Conservation (phyloP, 257 asterid genomes). For the Przewalskia tangutica region DNA sequence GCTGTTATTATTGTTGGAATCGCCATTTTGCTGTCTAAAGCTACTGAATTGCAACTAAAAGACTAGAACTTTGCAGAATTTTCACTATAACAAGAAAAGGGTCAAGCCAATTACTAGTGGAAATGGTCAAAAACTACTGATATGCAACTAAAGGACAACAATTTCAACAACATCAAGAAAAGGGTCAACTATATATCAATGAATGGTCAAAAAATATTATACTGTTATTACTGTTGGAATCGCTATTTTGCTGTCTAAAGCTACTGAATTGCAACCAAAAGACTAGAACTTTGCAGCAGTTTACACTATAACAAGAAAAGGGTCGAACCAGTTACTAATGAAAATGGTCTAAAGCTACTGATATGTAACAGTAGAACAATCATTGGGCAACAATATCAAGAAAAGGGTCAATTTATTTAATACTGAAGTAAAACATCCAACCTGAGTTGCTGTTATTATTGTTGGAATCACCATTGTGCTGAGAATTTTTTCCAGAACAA, state of each 20-base stretch:
- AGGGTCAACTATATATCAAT: too few relatives aligned
- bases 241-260: too few relatives aligned
- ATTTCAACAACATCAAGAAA: too few relatives aligned
- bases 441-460: neutral
- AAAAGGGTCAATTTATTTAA: neutral
- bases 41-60: neutral
- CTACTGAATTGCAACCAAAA: too few relatives aligned
- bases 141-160: too few relatives aligned
- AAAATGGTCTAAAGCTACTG: neutral
- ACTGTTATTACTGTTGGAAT: neutral
- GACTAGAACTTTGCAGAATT: neutral
- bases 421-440: neutral
- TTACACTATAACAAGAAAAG: neutral
- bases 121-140: too few relatives aligned
- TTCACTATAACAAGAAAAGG: too few relatives aligned
- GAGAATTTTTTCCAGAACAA: slow-evolving; percentile 15
- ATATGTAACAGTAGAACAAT: neutral
- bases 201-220: too few relatives aligned
- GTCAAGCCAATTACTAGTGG: too few relatives aligned
- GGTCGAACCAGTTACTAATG: neutral
- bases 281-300: too few relatives aligned
- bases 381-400: neutral
- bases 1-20: neutral
- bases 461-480: neutral
- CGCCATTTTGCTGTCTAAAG: neutral